phyloP scores from a whole-genome alignment of 345 rosid genomes.

The Garcia nutans region DNA sequence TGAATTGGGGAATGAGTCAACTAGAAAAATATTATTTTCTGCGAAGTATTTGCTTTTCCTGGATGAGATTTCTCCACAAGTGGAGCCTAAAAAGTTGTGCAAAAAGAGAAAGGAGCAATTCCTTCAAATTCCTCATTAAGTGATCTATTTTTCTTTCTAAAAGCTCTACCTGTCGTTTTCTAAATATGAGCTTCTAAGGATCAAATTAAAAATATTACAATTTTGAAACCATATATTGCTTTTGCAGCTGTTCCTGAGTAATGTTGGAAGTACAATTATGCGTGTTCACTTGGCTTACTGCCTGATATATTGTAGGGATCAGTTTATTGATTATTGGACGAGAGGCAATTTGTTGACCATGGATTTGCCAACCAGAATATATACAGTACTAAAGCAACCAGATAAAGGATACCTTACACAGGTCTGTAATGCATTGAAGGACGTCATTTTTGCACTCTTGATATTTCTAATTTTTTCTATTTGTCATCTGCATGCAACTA shows the following conservation, averaged over 20 bases:
- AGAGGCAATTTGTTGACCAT: slow-evolving; percentile 65
- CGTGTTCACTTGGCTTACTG: slow-evolving; percentile 15
- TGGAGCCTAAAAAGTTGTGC: too few relatives aligned
- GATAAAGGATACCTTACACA: slow-evolving; percentile 58
- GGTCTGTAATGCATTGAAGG: slow-evolving; percentile 38
- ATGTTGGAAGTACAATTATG: neutral
- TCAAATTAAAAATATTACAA: neutral
- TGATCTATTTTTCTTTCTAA: too few relatives aligned
- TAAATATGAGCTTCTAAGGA: neutral
- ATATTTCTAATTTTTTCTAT: slow-evolving; percentile 1
- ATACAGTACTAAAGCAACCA: slow-evolving; percentile 66
- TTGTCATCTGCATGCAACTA: neutral
- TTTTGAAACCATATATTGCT: neutral
- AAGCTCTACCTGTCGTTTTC: neutral
- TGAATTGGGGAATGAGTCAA: too few relatives aligned
- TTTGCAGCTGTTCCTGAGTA: neutral
- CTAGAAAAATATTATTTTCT: too few relatives aligned
- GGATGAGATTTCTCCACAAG: too few relatives aligned
- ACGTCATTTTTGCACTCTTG: neutral
- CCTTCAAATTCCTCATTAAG: too few relatives aligned
- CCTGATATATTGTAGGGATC: slow-evolving; percentile 49
- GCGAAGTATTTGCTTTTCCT: too few relatives aligned
- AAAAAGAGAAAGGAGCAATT: too few relatives aligned
- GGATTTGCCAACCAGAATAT: slow-evolving; percentile 78
- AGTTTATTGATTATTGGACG: slow-evolving; percentile 78